Percentiles rank a stretch among this genome's conserved stretches.
Evolutionary conservation across 164 flowering plant species (phyloP).

Genomic region (Piper betle): DNA sequence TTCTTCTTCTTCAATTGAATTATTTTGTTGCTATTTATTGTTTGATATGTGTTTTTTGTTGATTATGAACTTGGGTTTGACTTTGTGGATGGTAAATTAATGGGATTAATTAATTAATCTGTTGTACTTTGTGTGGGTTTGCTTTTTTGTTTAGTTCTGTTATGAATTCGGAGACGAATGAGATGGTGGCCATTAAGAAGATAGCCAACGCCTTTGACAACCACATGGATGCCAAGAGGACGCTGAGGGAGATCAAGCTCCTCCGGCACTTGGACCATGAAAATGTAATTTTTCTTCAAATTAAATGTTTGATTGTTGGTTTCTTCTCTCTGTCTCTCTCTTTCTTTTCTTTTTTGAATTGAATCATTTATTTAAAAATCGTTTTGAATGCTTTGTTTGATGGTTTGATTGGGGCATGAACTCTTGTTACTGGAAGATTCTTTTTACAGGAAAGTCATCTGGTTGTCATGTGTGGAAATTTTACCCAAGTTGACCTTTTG

Average conservation of each 20-base stretch:
- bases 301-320: background rate
- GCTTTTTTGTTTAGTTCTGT: slow-evolving; percentile 22
- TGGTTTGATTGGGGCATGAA: background rate
- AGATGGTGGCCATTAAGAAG: slow-evolving; percentile 89
- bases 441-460: too few relatives aligned
- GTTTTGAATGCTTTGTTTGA: background rate
- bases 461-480: too few relatives aligned
- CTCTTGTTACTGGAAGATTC: too few relatives aligned
- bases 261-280: slow-evolving; percentile 89
- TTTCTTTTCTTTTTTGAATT: background rate
- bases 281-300: slow-evolving; percentile 29
- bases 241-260: slow-evolving; percentile 90
- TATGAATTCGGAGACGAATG: slow-evolving; percentile 70
- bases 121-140: background rate
- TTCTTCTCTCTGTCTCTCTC: too few relatives aligned
- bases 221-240: slow-evolving; percentile 84
- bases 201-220: slow-evolving; percentile 87
- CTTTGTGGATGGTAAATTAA: background rate
- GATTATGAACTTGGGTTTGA: too few relatives aligned
- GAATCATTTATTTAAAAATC: too few relatives aligned
- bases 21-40: background rate
- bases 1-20: background rate
- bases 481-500: too few relatives aligned
- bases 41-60: background rate
- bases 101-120: background rate